A percentile compares a stretch with the other conserved stretches of the same genome.
phyloP scores from a whole-genome alignment of 1,284 basidiomycete genomes.

The Veloboletus limbatus region DNA sequence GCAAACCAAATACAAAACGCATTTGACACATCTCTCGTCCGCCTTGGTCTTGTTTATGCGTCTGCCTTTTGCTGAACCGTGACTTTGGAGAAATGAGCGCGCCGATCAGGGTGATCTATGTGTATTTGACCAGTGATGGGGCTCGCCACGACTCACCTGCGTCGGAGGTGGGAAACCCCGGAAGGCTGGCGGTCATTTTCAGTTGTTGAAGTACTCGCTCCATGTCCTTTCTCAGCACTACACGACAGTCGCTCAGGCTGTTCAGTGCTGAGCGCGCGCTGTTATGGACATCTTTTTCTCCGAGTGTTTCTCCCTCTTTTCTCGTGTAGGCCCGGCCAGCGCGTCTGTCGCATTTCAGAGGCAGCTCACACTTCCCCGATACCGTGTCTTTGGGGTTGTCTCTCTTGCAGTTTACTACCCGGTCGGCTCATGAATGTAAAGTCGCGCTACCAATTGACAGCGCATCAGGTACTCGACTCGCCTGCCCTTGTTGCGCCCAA shows the following conservation, averaged over 20 bases:
- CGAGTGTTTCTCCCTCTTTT: not conserved
- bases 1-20: slow-evolving; percentile 14
- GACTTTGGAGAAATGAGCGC: not conserved
- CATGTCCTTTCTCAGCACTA: slow-evolving; percentile 5
- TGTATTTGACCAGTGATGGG: slow-evolving; percentile 9
- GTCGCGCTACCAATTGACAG: not conserved
- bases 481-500: not conserved
- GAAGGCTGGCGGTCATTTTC: too few species aligned
- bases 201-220: slow-evolving; percentile 8
- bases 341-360: not conserved
- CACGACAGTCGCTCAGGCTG: too few species aligned
- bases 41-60: slow-evolving; percentile 5
- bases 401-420: not conserved
- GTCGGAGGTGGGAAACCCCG: slow-evolving; percentile 30
- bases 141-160: slow-evolving; percentile 10
- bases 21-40: slow-evolving; percentile 5
- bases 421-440: not conserved
- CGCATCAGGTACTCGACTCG: slow-evolving; percentile 1
- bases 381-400: not conserved
- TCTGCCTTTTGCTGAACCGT: slow-evolving; percentile 6
- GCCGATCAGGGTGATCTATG: slow-evolving; percentile 12
- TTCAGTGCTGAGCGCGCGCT: too few species aligned
- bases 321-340: not conserved
- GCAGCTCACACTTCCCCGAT: not conserved
- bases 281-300: not conserved